phyloP scores from a whole-genome alignment of 257 asterid genomes.

The Solanum commersonii region DNA sequence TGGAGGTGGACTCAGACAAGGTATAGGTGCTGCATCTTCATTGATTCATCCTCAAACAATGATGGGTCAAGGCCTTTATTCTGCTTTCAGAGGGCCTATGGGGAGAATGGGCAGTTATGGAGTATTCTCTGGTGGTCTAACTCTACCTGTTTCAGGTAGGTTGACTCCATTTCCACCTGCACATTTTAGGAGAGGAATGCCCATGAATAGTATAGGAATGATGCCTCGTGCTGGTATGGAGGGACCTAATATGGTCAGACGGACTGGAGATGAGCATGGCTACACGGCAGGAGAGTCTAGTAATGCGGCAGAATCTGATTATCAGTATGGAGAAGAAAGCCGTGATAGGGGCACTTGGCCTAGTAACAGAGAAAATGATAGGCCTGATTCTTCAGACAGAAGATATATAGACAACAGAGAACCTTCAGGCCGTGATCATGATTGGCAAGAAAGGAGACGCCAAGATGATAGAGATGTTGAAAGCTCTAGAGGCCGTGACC shows the following conservation, averaged over 20 bases:
- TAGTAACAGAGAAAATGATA: constrained; percentile 33
- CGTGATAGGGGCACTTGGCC: constrained; percentile 44
- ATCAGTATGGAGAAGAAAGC: constrained; percentile 66
- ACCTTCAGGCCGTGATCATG: constrained; percentile 32
- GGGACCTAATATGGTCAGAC: constrained; percentile 70
- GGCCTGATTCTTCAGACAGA: constrained; percentile 75
- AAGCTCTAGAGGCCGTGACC: constrained; percentile 48
- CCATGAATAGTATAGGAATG: constrained; percentile 77
- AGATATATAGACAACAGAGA: constrained; percentile 65
- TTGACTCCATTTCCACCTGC: constrained; percentile 71
- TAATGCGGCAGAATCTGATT: constrained; percentile 76
- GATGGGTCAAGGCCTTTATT: no score
- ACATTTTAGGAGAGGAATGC: constrained; percentile 81
- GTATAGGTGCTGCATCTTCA: constrained; percentile 61
- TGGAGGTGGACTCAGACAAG: constrained; percentile 62
- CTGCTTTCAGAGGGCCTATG: constrained; percentile 57
- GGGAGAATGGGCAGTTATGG: constrained; percentile 76
- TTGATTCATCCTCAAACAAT: not conserved
- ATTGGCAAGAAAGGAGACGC: constrained; percentile 45
- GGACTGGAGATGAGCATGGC: constrained; percentile 82
- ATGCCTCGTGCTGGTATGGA: constrained; percentile 68
- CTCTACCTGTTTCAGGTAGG: constrained; percentile 58
- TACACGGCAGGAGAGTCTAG: constrained; percentile 80
- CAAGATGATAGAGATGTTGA: constrained; percentile 50
- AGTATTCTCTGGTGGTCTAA: constrained; percentile 62